These are phyloP conservation scores for Agaricales sp. DNA, from an alignment of 1,284 basidiomycete genomes.

Conservation along the genomic window DNA sequence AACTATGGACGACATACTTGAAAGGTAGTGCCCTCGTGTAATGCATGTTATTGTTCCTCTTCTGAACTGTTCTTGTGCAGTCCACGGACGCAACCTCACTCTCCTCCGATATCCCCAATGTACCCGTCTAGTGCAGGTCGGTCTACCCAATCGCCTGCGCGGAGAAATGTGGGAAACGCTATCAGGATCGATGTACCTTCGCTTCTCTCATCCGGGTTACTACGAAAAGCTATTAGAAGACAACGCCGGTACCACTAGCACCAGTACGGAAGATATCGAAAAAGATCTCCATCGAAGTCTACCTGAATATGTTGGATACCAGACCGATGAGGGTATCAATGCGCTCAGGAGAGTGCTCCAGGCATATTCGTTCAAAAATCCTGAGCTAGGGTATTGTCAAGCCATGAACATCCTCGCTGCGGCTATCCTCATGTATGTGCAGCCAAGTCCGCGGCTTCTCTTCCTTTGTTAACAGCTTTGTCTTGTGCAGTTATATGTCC, in stretches of 20 bases:
- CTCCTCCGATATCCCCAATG: conserved; percentile 96
- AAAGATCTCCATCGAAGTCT: conserved; percentile 95
- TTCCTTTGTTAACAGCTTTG: conserved; percentile 1
- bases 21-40: conserved; percentile 47
- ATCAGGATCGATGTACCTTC: conserved; percentile 88
- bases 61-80: conserved; percentile 22
- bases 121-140: conserved; percentile 94
- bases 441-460: conserved; percentile 4
- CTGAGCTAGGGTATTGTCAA: conserved; percentile 86
- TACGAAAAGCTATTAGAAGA: conserved; percentile 78
- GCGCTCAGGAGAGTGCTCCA: conserved; percentile 87
- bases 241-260: conserved; percentile 73
- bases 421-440: conserved; percentile 75
- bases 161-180: conserved; percentile 99
- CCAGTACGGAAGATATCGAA: conserved; percentile 97
- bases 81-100: conserved; percentile 82
- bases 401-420: conserved; percentile 93
- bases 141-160: conserved; percentile 88
- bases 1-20: conserved; percentile 91
- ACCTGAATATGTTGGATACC: conserved; percentile 93
- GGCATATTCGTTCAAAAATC: conserved; percentile 96
- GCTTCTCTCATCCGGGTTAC: conserved; percentile 79
- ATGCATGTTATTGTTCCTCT: not conserved
- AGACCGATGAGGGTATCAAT: conserved; percentile 76
- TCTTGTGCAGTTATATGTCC: conserved; percentile 79